A percentile compares a stretch with the other conserved stretches of the same genome.
Evolutionary conservation across 805 yeast species (phyloP).

Genomic region (Metschnikowia picachoensis): DNA sequence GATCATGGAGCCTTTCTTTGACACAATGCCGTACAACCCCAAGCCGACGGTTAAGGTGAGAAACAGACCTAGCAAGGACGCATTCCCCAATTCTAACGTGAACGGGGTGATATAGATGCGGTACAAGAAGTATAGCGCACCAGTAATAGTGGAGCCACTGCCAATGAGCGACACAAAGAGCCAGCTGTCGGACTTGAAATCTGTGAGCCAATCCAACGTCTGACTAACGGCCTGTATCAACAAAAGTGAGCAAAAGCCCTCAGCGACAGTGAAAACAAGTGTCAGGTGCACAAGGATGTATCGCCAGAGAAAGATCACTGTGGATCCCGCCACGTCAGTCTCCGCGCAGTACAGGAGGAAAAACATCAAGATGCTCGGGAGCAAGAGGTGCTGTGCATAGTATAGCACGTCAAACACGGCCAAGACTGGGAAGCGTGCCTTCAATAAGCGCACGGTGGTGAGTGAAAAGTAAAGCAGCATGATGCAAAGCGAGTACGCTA

Average conservation of each 20-base stretch:
- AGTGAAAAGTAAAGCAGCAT: conserved; percentile 57
- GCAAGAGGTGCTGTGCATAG: conserved; percentile 74
- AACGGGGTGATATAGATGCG: conserved; percentile 78
- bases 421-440: conserved; percentile 40
- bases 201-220: conserved; percentile 65
- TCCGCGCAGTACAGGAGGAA: conserved; percentile 35
- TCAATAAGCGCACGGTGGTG: conserved; percentile 65
- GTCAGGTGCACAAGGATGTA: conserved; percentile 72
- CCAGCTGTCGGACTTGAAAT: conserved; percentile 68
- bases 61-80: conserved; percentile 82
- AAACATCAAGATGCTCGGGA: conserved; percentile 76
- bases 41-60: conserved; percentile 71
- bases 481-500: conserved; percentile 72
- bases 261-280: conserved; percentile 81
- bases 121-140: conserved; percentile 73
- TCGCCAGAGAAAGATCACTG: conserved; percentile 62
- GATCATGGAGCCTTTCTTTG: conserved; percentile 82
- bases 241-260: conserved; percentile 88
- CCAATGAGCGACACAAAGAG: conserved; percentile 66
- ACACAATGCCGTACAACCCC: conserved; percentile 78
- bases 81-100: conserved; percentile 64
- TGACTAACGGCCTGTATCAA: conserved; percentile 93
- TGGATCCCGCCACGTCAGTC: conserved; percentile 13
- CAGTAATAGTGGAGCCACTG: conserved; percentile 72
- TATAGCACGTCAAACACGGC: conserved; percentile 51